A percentile compares a stretch with the other conserved stretches of the same genome.
Evolutionary conservation across 2,329 filamentous ascomycete genomes (phyloP).

Genomic region (Aureobasidium sp.): DNA sequence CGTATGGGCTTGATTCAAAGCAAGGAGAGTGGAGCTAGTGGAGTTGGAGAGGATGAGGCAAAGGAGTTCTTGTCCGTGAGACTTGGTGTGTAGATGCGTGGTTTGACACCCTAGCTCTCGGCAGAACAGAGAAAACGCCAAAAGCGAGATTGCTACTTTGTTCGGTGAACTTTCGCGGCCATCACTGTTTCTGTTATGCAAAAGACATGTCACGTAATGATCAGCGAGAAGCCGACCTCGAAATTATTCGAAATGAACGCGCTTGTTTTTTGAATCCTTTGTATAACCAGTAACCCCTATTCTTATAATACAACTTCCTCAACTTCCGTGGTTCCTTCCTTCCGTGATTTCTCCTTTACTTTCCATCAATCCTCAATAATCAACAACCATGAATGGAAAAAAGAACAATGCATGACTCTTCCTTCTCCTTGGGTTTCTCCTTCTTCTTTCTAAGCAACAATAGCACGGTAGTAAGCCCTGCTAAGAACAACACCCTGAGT

Average conservation of each 20-base stretch:
- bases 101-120: neutral
- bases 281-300: neutral
- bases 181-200: neutral
- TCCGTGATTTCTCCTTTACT: neutral
- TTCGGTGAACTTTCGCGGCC: neutral
- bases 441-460: neutral
- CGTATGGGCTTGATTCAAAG: constrained; percentile 66
- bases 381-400: neutral
- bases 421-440: neutral
- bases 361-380: neutral
- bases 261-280: neutral
- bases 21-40: constrained; percentile 52
- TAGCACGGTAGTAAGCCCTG: constrained; percentile 6
- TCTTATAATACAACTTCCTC: neutral
- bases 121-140: neutral
- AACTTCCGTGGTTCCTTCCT: neutral
- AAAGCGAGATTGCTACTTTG: neutral
- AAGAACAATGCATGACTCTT: neutral
- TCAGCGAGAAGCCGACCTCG: neutral
- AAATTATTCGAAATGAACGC: neutral
- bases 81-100: neutral
- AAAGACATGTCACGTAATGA: neutral
- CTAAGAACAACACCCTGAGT: constrained; percentile 13
- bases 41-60: constrained; percentile 63
- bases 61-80: constrained; percentile 25